These are phyloP conservation scores for Irpex lacteus DNA, from an alignment of 1,284 basidiomycete genomes.

Conservation along the genomic window DNA sequence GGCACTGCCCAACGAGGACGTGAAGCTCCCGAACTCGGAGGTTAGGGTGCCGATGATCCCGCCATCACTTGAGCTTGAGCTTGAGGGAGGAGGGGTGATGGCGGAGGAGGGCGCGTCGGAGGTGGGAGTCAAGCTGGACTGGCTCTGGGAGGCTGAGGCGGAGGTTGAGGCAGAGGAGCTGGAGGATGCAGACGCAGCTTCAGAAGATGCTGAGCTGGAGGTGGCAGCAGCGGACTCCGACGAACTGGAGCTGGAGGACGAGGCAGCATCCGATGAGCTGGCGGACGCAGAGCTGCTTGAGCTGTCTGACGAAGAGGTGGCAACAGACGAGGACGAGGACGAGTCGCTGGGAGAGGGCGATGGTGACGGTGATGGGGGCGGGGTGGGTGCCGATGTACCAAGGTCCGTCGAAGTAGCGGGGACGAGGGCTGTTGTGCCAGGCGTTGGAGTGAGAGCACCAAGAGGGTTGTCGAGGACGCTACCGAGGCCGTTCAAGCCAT, in stretches of 20 bases:
- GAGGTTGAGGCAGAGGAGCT: neutral
- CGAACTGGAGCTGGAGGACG: neutral
- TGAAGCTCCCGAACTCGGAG: neutral
- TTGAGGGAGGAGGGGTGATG: neutral
- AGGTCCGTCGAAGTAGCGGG: conserved; percentile 9
- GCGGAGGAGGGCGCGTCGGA: neutral
- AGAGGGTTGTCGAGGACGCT: neutral
- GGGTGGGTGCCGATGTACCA: neutral
- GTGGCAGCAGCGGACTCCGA: too few relatives aligned
- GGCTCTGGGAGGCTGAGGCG: neutral
- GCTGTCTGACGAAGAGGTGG: conserved; percentile 14
- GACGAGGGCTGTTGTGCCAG: conserved; percentile 4
- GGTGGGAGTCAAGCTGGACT: neutral
- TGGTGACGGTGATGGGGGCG: neutral
- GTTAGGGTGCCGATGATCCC: neutral
- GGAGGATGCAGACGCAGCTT: neutral
- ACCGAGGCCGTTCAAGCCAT: neutral
- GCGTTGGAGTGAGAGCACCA: neutral
- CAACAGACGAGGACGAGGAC: conserved; percentile 13
- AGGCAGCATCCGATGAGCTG: neutral
- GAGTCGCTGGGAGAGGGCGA: conserved; percentile 4
- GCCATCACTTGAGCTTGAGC: neutral
- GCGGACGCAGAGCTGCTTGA: neutral
- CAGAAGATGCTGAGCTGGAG: too few relatives aligned
- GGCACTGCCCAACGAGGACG: neutral